These are phyloP conservation scores for Cucurbita maxima DNA, from an alignment of 306 rosid species.

Conservation along the genomic window DNA sequence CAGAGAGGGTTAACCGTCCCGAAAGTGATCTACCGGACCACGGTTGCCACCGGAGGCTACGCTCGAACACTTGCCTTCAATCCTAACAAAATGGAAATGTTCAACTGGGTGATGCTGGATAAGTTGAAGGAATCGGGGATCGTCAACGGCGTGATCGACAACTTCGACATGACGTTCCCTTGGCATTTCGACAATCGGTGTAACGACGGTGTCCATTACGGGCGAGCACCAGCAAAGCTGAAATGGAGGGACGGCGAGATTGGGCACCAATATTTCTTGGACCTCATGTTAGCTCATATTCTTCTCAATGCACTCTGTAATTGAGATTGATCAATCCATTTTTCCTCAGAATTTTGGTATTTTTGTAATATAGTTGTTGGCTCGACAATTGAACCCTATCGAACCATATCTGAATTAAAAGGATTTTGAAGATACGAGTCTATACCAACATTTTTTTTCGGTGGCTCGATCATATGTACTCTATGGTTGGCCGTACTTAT, in stretches of 20 bases:
- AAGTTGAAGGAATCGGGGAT: conserved; percentile 50
- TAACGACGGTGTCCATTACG: conserved; percentile 83
- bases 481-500: too few species aligned
- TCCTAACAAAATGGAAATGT: conserved; percentile 80
- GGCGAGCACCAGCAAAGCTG: conserved; percentile 58
- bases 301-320: conserved; percentile 58
- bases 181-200: conserved; percentile 86
- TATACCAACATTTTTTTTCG: too few species aligned
- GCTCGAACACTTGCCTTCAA: conserved; percentile 64
- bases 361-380: too few species aligned
- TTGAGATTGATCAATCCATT: not conserved
- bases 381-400: too few species aligned
- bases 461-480: too few species aligned
- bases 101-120: conserved; percentile 51
- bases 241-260: conserved; percentile 76
- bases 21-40: conserved; percentile 51
- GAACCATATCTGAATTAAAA: too few species aligned
- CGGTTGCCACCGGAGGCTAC: conserved; percentile 73
- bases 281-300: conserved; percentile 79
- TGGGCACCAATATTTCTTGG: conserved; percentile 86
- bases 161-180: conserved; percentile 80
- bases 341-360: too few species aligned
- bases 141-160: conserved; percentile 53
- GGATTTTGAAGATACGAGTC: too few species aligned
- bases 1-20: conserved; percentile 50